Conservation (phyloP, 2,329 filamentous ascomycete genomes). For the Rasamsonia emersonii region DNA sequence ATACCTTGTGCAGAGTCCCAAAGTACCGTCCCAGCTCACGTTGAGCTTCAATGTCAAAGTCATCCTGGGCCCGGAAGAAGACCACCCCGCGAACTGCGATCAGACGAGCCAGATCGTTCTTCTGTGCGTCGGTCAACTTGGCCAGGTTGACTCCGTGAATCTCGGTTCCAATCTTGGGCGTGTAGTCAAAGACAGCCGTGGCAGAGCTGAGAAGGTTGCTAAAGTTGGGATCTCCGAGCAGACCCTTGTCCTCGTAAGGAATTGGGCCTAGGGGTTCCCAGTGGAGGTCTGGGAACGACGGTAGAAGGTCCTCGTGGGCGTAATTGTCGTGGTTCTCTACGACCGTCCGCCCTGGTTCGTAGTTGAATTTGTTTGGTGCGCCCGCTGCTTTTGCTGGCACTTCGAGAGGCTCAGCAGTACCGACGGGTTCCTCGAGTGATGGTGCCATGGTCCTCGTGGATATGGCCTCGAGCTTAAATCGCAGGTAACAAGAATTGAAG, state of each 20-base stretch:
- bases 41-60: slow-evolving; percentile 47
- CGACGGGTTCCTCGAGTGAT: slow-evolving; percentile 20
- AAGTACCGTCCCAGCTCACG: slow-evolving; percentile 45
- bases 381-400: slow-evolving; percentile 11
- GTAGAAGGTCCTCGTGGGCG: slow-evolving; percentile 44
- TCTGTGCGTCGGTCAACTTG: slow-evolving; percentile 43
- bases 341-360: slow-evolving; percentile 41
- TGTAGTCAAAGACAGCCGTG: slow-evolving; percentile 49
- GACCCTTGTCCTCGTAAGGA: slow-evolving; percentile 46
- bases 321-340: slow-evolving; percentile 42
- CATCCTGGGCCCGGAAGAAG: slow-evolving; percentile 49
- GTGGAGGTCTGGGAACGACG: slow-evolving; percentile 44
- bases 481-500: no score
- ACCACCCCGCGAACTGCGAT: slow-evolving; percentile 49
- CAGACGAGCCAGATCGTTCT: slow-evolving; percentile 46
- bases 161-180: slow-evolving; percentile 48
- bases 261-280: slow-evolving; percentile 44
- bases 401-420: slow-evolving; percentile 13
- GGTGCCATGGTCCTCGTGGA: slow-evolving; percentile 20
- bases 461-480: no score
- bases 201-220: slow-evolving; percentile 44
- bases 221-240: slow-evolving; percentile 47
- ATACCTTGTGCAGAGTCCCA: slow-evolving; percentile 43
- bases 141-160: slow-evolving; percentile 44
- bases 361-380: slow-evolving; percentile 32